phyloP scores from a whole-genome alignment of 495 filamentous ascomycete genomes.

The Aspergillus baeticus region DNA sequence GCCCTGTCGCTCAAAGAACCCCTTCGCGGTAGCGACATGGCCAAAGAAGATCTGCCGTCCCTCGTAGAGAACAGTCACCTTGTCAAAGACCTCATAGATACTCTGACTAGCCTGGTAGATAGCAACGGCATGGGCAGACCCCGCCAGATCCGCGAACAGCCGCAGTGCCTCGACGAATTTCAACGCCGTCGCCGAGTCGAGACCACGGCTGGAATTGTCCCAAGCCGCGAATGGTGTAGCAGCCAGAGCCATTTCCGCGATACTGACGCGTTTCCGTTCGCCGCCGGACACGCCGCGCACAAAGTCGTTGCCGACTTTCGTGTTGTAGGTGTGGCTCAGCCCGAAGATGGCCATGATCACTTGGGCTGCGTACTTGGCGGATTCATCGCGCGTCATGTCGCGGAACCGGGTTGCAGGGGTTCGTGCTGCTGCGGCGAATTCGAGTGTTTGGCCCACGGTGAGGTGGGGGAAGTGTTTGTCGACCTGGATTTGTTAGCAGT shows the following conservation, averaged over 20 bases:
- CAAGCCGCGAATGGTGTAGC: neutral
- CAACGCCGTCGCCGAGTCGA: neutral
- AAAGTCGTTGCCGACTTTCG: constrained; percentile 6
- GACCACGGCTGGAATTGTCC: constrained; percentile 7
- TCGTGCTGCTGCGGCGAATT: constrained; percentile 4
- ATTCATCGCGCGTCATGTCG: neutral
- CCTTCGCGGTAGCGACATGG: neutral
- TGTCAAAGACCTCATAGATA: constrained; percentile 12
- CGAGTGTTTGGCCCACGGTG: constrained; percentile 6
- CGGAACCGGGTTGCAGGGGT: neutral
- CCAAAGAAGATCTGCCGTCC: constrained; percentile 12
- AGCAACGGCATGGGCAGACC: neutral
- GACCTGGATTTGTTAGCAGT: neutral
- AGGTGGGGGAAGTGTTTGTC: constrained; percentile 7
- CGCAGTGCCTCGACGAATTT: neutral
- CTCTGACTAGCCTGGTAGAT: constrained; percentile 4
- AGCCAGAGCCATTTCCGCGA: constrained; percentile 1
- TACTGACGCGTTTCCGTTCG: constrained; percentile 9
- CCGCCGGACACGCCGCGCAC: constrained; percentile 7
- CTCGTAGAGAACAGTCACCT: constrained; percentile 4
- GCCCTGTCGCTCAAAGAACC: constrained; percentile 28
- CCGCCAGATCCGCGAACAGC: neutral
- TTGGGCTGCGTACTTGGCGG: neutral
- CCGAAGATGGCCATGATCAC: constrained; percentile 4
- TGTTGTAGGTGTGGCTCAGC: constrained; percentile 7